phyloP scores from a whole-genome alignment of 495 filamentous ascomycete genomes.

The Aspergillus panamensis region DNA sequence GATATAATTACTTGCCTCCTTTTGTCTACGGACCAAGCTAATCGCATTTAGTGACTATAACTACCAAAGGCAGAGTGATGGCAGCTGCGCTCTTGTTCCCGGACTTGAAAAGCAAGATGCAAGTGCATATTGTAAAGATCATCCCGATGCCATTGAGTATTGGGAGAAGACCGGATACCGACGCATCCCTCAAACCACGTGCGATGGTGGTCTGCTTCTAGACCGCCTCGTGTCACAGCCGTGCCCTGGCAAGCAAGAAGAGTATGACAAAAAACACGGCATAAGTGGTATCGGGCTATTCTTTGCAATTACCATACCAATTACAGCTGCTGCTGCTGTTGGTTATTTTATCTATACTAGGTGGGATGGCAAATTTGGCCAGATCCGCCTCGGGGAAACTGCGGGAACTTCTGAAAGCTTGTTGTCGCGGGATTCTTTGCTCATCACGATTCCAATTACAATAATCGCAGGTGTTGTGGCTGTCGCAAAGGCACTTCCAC shows the following conservation, averaged over 20 bases:
- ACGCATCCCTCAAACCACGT: conserved; percentile 85
- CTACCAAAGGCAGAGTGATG: conserved; percentile 71
- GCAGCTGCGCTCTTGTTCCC: conserved; percentile 68
- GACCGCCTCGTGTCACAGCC: conserved; percentile 58
- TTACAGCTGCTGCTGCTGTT: conserved; percentile 60
- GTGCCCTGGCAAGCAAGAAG: conserved; percentile 73
- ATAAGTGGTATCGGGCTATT: conserved; percentile 75
- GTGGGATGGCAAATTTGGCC: conserved; percentile 87
- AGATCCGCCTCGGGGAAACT: conserved; percentile 76
- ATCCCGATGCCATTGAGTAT: conserved; percentile 67
- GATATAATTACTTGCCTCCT: neutral
- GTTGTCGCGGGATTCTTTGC: conserved; percentile 60
- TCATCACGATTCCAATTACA: conserved; percentile 74
- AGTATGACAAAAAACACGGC: conserved; percentile 70
- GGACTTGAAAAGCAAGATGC: conserved; percentile 68
- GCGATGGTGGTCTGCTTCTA: conserved; percentile 64
- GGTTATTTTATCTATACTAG: conserved; percentile 85
- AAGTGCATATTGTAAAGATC: conserved; percentile 57
- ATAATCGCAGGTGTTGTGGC: conserved; percentile 74
- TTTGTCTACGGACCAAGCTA: neutral
- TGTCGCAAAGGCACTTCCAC: conserved; percentile 68
- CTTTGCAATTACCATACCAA: conserved; percentile 73
- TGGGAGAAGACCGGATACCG: conserved; percentile 83
- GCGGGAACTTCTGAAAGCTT: conserved; percentile 41
- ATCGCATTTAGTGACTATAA: conserved; percentile 75